phyloP scores from a whole-genome alignment of 1,284 basidiomycete species.

The Rhodotorula sp. region DNA sequence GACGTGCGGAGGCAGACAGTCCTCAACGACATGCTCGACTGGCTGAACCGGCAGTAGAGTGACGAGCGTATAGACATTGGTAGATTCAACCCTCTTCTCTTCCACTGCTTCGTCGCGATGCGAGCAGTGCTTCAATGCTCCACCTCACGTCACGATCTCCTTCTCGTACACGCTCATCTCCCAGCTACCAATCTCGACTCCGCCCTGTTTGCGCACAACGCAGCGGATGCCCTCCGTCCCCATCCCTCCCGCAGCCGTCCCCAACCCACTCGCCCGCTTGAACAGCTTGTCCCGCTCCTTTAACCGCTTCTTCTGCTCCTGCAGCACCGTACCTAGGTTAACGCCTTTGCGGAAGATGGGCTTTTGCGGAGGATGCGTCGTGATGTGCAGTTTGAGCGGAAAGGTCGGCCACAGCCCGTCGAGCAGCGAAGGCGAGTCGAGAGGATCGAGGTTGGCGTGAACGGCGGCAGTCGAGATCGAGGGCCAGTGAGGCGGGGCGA shows the following conservation, averaged over 20 bases:
- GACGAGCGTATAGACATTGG: too few species aligned
- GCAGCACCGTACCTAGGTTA: slow-evolving; percentile 41
- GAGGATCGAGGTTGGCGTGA: slow-evolving; percentile 1
- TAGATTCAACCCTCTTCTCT: too few species aligned
- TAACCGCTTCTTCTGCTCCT: slow-evolving; percentile 10
- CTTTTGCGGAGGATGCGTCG: slow-evolving; percentile 46
- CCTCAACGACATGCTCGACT: slow-evolving; percentile 42
- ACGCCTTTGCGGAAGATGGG: slow-evolving; percentile 45
- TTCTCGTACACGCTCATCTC: slow-evolving; percentile 19
- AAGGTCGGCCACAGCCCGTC: slow-evolving; percentile 25
- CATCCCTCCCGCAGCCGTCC: not conserved
- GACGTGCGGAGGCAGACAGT: slow-evolving; percentile 42
- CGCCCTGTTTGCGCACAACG: slow-evolving; percentile 23
- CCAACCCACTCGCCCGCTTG: not conserved
- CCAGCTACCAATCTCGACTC: slow-evolving; percentile 29
- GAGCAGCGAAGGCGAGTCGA: not conserved
- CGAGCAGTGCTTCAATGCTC: not conserved
- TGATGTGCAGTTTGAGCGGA: slow-evolving; percentile 56
- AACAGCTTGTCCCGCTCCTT: not conserved
- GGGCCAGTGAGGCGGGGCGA: slow-evolving; percentile 59
- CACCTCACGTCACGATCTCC: slow-evolving; percentile 15
- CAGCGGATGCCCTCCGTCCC: slow-evolving; percentile 24
- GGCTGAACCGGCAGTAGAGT: slow-evolving; percentile 36
- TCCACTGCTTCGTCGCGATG: not conserved
- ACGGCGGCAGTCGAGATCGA: slow-evolving; percentile 51